phyloP scores from a whole-genome alignment of 2,329 filamentous ascomycete species.

The Cercospora citrullina region DNA sequence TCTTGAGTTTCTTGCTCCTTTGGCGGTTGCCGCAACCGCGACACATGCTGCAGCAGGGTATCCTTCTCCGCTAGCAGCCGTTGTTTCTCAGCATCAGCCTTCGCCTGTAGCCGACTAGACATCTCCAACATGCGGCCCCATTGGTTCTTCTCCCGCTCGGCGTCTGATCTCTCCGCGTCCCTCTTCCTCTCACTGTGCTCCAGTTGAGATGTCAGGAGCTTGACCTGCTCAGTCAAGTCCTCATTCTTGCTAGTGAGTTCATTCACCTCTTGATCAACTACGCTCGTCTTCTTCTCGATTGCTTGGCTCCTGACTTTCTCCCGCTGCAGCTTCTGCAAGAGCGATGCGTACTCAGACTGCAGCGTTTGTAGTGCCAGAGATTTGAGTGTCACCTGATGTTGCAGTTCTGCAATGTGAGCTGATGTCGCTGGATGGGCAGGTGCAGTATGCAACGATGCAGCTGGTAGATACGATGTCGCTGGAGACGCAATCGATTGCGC shows the following conservation, averaged over 20 bases:
- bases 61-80: conserved; percentile 45
- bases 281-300: conserved; percentile 53
- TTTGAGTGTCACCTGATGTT: conserved; percentile 57
- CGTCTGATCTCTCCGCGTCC: conserved; percentile 48
- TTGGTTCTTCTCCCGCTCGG: conserved; percentile 49
- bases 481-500: conserved; percentile 28
- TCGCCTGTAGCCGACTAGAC: conserved; percentile 48
- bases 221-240: conserved; percentile 50
- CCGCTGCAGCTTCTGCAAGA: conserved; percentile 54
- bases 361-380: conserved; percentile 55
- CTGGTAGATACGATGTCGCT: conserved; percentile 29
- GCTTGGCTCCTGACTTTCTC: conserved; percentile 53
- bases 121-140: conserved; percentile 55
- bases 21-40: neutral
- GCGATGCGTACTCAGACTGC: conserved; percentile 55
- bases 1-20: neutral
- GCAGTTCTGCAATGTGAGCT: conserved; percentile 51
- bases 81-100: conserved; percentile 46
- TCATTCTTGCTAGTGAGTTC: conserved; percentile 54
- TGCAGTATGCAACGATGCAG: conserved; percentile 30
- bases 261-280: conserved; percentile 55
- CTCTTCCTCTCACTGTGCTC: conserved; percentile 51
- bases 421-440: conserved; percentile 33
- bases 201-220: conserved; percentile 51
- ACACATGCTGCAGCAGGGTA: conserved; percentile 32